These are phyloP conservation scores for Calonectria hongkongensis DNA, from an alignment of 2,329 filamentous ascomycete species.

Conservation along the genomic window DNA sequence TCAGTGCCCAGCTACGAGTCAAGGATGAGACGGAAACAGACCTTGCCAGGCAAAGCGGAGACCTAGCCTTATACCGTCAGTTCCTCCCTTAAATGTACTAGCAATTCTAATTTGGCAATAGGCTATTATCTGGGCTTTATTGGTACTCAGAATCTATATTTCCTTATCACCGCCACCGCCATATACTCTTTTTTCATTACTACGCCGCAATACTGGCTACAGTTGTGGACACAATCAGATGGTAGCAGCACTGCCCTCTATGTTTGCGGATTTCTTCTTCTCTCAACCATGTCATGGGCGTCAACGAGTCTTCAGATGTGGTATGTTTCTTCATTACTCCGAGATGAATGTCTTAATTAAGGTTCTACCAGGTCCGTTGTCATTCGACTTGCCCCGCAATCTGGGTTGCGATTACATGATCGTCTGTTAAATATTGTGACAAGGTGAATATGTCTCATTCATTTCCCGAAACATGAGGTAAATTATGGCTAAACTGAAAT, in stretches of 20 bases:
- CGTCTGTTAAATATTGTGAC: background rate
- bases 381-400: conserved; percentile 10
- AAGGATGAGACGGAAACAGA: conserved; percentile 11
- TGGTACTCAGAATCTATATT: background rate
- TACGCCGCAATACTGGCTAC: conserved; percentile 6
- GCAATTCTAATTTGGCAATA: background rate
- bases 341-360: background rate
- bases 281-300: conserved; percentile 5
- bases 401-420: background rate
- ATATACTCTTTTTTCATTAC: background rate
- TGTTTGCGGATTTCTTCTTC: background rate
- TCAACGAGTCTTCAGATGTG: conserved; percentile 3
- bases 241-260: background rate
- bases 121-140: background rate
- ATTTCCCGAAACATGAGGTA: too few species aligned
- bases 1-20: background rate
- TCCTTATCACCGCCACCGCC: background rate
- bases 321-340: background rate
- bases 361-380: background rate
- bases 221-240: background rate
- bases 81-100: too few species aligned
- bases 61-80: background rate
- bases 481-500: background rate
- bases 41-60: background rate
- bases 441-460: background rate